Percentiles rank a stretch among this genome's conserved stretches.
phyloP scores from a whole-genome alignment of 805 yeast genomes.

The Sporopachydermia quercuum region DNA sequence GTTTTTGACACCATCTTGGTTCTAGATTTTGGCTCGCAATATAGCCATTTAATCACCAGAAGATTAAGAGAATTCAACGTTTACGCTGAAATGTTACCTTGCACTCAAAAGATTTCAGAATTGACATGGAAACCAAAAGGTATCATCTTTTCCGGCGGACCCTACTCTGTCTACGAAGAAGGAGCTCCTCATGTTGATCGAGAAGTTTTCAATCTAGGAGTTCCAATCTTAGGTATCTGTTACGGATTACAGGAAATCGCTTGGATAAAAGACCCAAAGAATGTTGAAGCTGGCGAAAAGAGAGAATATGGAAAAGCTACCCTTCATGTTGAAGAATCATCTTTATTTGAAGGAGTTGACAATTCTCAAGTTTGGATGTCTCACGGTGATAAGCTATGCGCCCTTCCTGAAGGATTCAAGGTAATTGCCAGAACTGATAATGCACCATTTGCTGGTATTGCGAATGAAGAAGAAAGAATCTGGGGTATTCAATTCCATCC shows the following conservation, averaged over 20 bases:
- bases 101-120: conserved; percentile 93
- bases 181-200: conserved; percentile 98
- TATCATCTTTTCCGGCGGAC: conserved; percentile 91
- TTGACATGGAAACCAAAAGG: conserved; percentile 93
- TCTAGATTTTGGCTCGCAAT: conserved; percentile 96
- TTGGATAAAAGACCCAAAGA: conserved; percentile 83
- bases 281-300: conserved; percentile 90
- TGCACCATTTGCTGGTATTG: conserved; percentile 92
- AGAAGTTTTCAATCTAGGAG: conserved; percentile 76
- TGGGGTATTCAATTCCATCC: conserved; percentile 99
- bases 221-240: conserved; percentile 94
- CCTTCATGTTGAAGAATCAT: conserved; percentile 49
- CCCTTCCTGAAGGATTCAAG: conserved; percentile 79
- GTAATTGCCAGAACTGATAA: conserved; percentile 83
- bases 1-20: conserved; percentile 95
- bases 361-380: conserved; percentile 99
- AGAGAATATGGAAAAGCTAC: conserved; percentile 97
- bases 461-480: conserved; percentile 55
- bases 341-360: conserved; percentile 77
- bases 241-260: conserved; percentile 99
- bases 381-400: conserved; percentile 90
- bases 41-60: conserved; percentile 91
- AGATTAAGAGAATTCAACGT: conserved; percentile 96
- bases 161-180: conserved; percentile 90
- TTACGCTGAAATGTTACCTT: conserved; percentile 98